These are phyloP conservation scores for Naegleria lovaniensis DNA, from an alignment of 208 protist genomes.

Conservation along the genomic window DNA sequence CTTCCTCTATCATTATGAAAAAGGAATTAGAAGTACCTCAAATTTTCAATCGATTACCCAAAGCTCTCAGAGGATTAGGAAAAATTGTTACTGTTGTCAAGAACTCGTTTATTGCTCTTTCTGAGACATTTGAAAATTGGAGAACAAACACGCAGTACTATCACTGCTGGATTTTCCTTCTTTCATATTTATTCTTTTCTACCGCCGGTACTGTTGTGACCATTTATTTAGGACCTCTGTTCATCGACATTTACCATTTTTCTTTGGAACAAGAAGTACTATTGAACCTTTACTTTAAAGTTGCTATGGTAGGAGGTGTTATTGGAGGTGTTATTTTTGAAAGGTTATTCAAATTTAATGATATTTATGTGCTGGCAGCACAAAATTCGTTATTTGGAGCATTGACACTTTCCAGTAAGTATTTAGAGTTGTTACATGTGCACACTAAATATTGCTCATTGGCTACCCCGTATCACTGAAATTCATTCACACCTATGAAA, in stretches of 20 bases:
- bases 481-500: no score
- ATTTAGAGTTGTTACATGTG: not conserved
- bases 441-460: no score
- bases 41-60: not conserved
- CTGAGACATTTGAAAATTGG: not conserved
- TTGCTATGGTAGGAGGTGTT: slow-evolving; percentile 10
- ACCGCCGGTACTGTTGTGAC: slow-evolving; percentile 3
- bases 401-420: not conserved
- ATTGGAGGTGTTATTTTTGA: slow-evolving; percentile 10
- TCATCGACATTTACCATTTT: slow-evolving; percentile 16
- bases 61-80: not conserved
- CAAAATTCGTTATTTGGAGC: not conserved
- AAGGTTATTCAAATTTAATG: not conserved
- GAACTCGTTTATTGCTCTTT: not conserved
- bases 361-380: not conserved
- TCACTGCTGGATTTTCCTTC: not conserved
- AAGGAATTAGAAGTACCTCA: not conserved
- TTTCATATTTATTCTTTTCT: slow-evolving; percentile 3
- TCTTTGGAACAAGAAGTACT: not conserved
- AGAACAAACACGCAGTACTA: not conserved
- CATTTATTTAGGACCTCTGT: not conserved
- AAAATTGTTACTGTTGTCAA: not conserved
- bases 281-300: slow-evolving; percentile 2
- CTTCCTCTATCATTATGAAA: not conserved
- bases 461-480: no score